Evolutionary conservation across 371 early-diverging fungal genomes (phyloP).

Genomic region (Encephalitozoon cuniculi): DNA sequence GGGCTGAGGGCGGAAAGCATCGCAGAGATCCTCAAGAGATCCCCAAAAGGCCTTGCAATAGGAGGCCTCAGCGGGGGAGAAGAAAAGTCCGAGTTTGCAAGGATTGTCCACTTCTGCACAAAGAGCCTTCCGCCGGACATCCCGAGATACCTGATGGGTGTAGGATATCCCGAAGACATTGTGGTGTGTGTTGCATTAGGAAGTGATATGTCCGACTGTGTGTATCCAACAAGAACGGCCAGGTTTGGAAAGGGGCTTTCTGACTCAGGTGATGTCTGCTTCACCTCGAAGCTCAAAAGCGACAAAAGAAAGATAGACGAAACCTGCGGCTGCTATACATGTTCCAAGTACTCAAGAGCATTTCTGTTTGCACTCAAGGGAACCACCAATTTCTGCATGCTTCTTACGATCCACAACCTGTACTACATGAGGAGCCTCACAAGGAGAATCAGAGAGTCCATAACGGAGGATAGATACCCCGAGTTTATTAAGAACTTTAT

Average conservation of each 20-base stretch:
- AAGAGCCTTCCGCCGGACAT: constrained; percentile 72
- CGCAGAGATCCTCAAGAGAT: constrained; percentile 74
- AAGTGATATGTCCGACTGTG: constrained; percentile 90
- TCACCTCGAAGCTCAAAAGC: constrained; percentile 64
- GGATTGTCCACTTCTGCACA: constrained; percentile 68
- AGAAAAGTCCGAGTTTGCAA: constrained; percentile 79
- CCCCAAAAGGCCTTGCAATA: constrained; percentile 79
- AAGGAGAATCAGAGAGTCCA: constrained; percentile 69
- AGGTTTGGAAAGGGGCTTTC: constrained; percentile 81
- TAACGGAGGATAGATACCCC: constrained; percentile 69
- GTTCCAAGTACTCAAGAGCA: constrained; percentile 71
- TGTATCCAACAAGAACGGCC: constrained; percentile 86
- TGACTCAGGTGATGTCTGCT: constrained; percentile 67
- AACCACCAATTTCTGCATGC: constrained; percentile 76
- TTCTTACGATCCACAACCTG: constrained; percentile 77
- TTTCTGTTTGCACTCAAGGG: constrained; percentile 69
- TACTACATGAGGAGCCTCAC: constrained; percentile 77
- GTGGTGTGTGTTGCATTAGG: constrained; percentile 82
- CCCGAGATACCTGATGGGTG: constrained; percentile 90
- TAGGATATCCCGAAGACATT: constrained; percentile 83
- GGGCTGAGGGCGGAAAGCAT: constrained; percentile 70
- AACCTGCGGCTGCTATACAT: constrained; percentile 74
- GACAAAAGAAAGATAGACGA: constrained; percentile 71
- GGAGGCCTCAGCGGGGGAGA: constrained; percentile 89
- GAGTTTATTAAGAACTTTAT: constrained; percentile 71